phyloP scores from a whole-genome alignment of 192 early-diverging fungal species.

The Funneliformis mosseae region DNA sequence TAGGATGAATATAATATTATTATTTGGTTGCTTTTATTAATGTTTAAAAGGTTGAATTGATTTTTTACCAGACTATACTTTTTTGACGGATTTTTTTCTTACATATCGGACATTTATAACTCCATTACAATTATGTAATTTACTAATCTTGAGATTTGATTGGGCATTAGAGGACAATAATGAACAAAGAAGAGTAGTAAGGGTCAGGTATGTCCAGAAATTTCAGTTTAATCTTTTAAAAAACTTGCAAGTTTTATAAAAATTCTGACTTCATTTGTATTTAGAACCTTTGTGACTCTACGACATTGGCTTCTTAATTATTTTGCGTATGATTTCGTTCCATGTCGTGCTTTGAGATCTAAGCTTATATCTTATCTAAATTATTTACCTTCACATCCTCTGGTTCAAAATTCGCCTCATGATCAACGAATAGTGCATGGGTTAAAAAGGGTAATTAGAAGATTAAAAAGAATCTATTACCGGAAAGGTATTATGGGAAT shows the following conservation, averaged over 20 bases:
- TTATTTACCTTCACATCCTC: conserved; percentile 42
- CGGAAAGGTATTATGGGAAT: background rate
- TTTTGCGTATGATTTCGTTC: conserved; percentile 60
- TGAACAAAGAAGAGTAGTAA: conserved; percentile 50
- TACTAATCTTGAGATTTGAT: conserved; percentile 55
- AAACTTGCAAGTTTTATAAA: background rate
- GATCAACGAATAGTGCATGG: conserved; percentile 58
- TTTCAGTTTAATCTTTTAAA: background rate
- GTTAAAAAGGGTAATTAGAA: conserved; percentile 35
- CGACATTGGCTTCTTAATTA: conserved; percentile 66
- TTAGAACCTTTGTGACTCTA: conserved; percentile 58
- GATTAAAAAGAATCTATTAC: conserved; percentile 31
- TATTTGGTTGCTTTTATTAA: background rate
- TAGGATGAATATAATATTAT: background rate
- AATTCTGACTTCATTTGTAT: background rate
- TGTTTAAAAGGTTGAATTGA: background rate
- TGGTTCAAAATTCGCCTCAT: conserved; percentile 43
- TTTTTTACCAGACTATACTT: conserved; percentile 51
- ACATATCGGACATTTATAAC: conserved; percentile 62
- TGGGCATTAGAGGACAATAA: conserved; percentile 57
- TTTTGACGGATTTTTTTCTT: conserved; percentile 65
- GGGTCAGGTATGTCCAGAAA: conserved; percentile 38
- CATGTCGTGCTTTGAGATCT: conserved; percentile 40
- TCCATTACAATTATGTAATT: conserved; percentile 52
- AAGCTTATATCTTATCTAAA: conserved; percentile 47